Evolutionary conservation across 2,329 filamentous ascomycete species (phyloP).

Genomic region (Claviceps purpurea): DNA sequence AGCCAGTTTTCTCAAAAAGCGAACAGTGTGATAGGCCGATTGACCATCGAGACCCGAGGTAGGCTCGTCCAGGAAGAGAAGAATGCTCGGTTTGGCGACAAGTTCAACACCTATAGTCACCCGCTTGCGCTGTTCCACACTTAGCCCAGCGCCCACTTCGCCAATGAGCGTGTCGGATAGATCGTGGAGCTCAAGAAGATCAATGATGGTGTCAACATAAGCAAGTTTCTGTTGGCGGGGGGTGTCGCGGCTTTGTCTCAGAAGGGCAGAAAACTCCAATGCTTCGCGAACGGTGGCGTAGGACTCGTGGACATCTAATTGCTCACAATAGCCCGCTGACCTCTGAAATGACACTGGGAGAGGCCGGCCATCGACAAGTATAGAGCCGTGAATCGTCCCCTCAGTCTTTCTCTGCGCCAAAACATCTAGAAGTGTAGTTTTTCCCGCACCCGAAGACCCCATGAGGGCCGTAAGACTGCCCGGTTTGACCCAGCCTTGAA

Average conservation of each 20-base stretch:
- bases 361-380: conserved; percentile 61
- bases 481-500: conserved; percentile 74
- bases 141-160: conserved; percentile 36
- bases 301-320: conserved; percentile 65
- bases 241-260: conserved; percentile 55
- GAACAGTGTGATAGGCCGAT: conserved; percentile 51
- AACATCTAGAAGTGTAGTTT: conserved; percentile 74
- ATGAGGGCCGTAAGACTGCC: conserved; percentile 69
- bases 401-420: conserved; percentile 69
- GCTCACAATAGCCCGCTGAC: conserved; percentile 68
- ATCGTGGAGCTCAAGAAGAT: conserved; percentile 38
- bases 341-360: conserved; percentile 64
- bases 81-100: conserved; percentile 44
- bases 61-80: conserved; percentile 50
- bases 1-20: conserved; percentile 53
- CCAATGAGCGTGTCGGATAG: conserved; percentile 35
- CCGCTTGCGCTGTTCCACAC: conserved; percentile 38
- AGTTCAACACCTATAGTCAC: conserved; percentile 50
- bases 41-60: conserved; percentile 55
- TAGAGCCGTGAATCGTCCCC: conserved; percentile 60
- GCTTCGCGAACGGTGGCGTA: conserved; percentile 66
- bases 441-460: conserved; percentile 71
- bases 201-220: conserved; percentile 69
- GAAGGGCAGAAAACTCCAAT: conserved; percentile 57
- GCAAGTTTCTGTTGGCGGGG: conserved; percentile 54